These are phyloP conservation scores for Boechera divaricarpa DNA, from an alignment of 345 rosid species.

Conservation along the genomic window DNA sequence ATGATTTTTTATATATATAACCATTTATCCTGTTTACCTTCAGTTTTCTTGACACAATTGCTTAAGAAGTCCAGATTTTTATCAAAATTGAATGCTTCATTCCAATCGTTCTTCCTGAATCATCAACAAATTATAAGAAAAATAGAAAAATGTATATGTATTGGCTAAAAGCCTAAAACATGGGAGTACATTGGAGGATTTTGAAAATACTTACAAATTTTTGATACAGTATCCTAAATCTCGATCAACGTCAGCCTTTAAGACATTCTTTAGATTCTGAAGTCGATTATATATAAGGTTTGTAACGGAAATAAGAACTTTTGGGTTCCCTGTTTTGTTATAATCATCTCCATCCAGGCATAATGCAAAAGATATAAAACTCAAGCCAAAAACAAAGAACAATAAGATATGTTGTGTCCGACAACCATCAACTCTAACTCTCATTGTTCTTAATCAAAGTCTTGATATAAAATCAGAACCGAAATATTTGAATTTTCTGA, in stretches of 20 bases:
- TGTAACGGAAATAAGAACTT: constrained; percentile 55
- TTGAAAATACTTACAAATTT: constrained; percentile 60
- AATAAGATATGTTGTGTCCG: constrained; percentile 44
- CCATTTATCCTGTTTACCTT: constrained; percentile 50
- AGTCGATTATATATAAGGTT: constrained; percentile 58
- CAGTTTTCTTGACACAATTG: constrained; percentile 67
- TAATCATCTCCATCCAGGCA: constrained; percentile 66
- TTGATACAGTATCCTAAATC: constrained; percentile 71
- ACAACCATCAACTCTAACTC: constrained; percentile 40
- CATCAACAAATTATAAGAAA: constrained; percentile 16
- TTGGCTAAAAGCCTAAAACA: neutral
- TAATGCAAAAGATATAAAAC: constrained; percentile 41
- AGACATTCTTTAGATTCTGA: constrained; percentile 55
- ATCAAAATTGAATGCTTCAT: constrained; percentile 71
- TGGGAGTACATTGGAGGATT: neutral
- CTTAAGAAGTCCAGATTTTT: constrained; percentile 62
- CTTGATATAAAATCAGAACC: constrained; percentile 32
- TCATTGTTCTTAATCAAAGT: constrained; percentile 38
- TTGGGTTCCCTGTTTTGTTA: constrained; percentile 59
- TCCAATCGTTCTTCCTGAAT: constrained; percentile 75
- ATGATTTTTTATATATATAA: neutral
- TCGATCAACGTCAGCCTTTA: constrained; percentile 52
- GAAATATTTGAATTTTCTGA: constrained; percentile 21
- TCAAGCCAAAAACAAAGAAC: constrained; percentile 44
- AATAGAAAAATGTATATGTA: neutral